A percentile compares a stretch with the other conserved stretches of the same genome.
These are phyloP conservation scores for Bruguiera sexangula DNA, from an alignment of 345 rosid genomes.

Conservation along the genomic window DNA sequence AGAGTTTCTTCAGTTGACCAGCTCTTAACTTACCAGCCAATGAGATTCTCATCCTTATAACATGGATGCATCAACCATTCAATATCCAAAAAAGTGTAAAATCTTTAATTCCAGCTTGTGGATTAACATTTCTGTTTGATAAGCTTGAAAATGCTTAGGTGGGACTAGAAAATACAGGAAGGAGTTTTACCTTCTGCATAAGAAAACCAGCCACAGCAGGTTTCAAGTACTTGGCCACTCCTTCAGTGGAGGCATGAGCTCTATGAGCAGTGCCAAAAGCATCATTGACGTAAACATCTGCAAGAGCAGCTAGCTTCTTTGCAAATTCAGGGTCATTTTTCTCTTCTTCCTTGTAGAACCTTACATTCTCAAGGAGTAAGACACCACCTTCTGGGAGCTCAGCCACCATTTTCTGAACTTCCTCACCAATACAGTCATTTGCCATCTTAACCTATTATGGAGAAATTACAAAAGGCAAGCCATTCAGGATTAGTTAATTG, in stretches of 20 bases:
- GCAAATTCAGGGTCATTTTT: conserved; percentile 92
- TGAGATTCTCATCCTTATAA: no score
- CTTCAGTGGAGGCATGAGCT: conserved; percentile 98
- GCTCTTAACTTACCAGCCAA: no score
- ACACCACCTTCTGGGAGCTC: conserved; percentile 69
- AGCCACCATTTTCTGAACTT: conserved; percentile 71
- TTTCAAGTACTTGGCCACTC: conserved; percentile 73
- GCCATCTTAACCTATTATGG: conserved; percentile 71
- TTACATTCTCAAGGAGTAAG: conserved; percentile 81
- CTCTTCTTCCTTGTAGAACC: conserved; percentile 92
- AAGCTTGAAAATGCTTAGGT: no score
- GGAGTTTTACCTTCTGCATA: conserved; percentile 61
- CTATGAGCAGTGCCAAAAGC: conserved; percentile 91
- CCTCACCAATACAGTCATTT: conserved; percentile 72
- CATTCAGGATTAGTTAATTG: no score
- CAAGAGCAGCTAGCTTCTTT: conserved; percentile 57
- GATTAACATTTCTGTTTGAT: no score
- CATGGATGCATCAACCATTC: no score
- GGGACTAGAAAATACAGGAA: no score
- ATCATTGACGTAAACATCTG: conserved; percentile 32
- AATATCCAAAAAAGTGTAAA: no score
- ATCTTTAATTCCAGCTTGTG: no score
- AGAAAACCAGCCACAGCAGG: conserved; percentile 97
- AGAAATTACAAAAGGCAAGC: neutral
- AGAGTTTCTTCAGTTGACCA: no score